Evolutionary conservation across 345 rosid species (phyloP), one percentile per base, ranked within the genome.

Genomic region (Ceriops tagal): DNA sequence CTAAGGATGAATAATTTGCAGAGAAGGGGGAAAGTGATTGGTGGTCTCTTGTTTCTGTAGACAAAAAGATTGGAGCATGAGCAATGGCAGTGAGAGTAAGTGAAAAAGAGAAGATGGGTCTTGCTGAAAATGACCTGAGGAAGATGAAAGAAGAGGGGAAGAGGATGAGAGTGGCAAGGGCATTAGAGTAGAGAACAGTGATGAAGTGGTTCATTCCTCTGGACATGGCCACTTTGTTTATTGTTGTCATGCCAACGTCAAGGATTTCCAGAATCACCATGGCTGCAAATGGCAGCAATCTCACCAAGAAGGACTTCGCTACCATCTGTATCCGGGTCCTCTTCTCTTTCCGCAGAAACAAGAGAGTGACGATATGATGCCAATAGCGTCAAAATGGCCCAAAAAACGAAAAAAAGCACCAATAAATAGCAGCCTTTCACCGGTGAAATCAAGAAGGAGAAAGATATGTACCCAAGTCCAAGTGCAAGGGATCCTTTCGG

Each of bases 141-240:
- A 78, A 51, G 77, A 83, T 8, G 60, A 77, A 63, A 55, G 71
- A 69, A 47, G 30, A 0, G 4, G 82, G 80, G 70, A 86, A 65
- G 65, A 81, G 66, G 65, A 83, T 57, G 69, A 80, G 56, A 26
- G 82, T 69, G 32, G 79, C 84, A 60, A 83, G 59, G 68, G 77
- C 79, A 75, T 82, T 78, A 2, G 87, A 62, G 69, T 86, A 86
- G 69, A 76, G 70, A 35, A 82, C 81, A 62, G 76, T 76, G 61
- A 83, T 78, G 56, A 71, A 80, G 69, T 61, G 84, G 64, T 71
- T 81, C 80, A 80, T 80, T 58, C 86, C 85, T 65, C 55, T 52
- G 21, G 87, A 81, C 80, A 86, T 79, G 71, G 86, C 87, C n/a
- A 82, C 82, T 66, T 86, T 82, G 70, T 72, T 79, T 46, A 86